phyloP scores from a whole-genome alignment of 2,329 filamentous ascomycete species.

The Cladophialophora bantiana region DNA sequence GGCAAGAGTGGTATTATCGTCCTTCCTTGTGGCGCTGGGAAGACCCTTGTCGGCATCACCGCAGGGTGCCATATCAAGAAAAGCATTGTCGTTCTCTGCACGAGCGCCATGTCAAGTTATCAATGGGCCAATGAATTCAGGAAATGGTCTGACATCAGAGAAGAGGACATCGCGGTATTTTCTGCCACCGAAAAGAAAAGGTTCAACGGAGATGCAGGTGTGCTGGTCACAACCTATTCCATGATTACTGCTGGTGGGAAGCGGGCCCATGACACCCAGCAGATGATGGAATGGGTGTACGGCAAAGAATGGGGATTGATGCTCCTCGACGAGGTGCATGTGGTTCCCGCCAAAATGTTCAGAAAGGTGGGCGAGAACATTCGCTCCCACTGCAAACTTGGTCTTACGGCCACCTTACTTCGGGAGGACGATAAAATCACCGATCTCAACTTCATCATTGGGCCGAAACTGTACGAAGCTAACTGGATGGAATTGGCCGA shows the following conservation, averaged over 20 bases:
- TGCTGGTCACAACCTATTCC: conserved; percentile 96
- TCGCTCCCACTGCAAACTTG: conserved; percentile 93
- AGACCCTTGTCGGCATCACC: conserved; percentile 97
- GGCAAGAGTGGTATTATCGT: conserved; percentile 98
- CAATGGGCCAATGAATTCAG: conserved; percentile 97
- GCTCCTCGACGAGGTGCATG: conserved; percentile 96
- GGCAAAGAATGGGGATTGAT: conserved; percentile 95
- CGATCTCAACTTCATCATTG: conserved; percentile 95
- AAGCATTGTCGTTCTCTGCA: conserved; percentile 92
- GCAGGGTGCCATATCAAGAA: conserved; percentile 98
- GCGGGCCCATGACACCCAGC: conserved; percentile 88
- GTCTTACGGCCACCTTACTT: conserved; percentile 89
- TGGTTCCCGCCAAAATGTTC: conserved; percentile 96
- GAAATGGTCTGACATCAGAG: conserved; percentile 98
- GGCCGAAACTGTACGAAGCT: conserved; percentile 95
- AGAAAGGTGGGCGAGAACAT: conserved; percentile 90
- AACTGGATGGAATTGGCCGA: conserved; percentile 99
- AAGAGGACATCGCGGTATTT: conserved; percentile 91
- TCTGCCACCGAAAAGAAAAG: conserved; percentile 89
- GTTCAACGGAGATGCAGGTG: conserved; percentile 88
- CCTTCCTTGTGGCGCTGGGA: conserved; percentile 92
- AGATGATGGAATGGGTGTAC: conserved; percentile 96
- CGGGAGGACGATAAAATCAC: conserved; percentile 98
- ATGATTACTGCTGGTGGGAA: conserved; percentile 89
- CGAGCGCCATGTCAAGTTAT: conserved; percentile 95